Conservation (phyloP, 768 basidiomycete species). For the Pholiota conissans region DNA sequence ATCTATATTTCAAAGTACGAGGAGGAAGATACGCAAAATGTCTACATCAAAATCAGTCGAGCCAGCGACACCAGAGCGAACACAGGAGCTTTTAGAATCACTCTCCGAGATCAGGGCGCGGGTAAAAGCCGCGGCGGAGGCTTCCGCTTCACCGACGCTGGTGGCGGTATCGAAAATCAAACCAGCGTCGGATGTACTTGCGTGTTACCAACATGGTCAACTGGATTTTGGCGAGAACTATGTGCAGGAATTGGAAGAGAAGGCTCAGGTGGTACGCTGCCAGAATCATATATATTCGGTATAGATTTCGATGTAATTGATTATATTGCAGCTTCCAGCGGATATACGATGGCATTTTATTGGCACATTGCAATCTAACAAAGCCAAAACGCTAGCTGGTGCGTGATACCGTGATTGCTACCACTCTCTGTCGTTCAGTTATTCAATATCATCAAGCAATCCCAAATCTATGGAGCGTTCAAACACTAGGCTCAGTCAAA, state of each 20-base stretch:
- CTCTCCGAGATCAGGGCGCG: slow-evolving; percentile 53
- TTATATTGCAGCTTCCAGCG: slow-evolving; percentile 80
- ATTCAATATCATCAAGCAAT: slow-evolving; percentile 55
- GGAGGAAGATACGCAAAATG: slow-evolving; percentile 9
- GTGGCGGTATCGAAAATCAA: slow-evolving; percentile 96
- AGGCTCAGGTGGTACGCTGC: slow-evolving; percentile 64
- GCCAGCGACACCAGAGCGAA: slow-evolving; percentile 39
- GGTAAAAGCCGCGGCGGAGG: slow-evolving; percentile 36
- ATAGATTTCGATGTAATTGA: no score
- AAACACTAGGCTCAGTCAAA: slow-evolving; percentile 83
- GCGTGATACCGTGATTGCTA: slow-evolving; percentile 20
- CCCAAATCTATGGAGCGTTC: slow-evolving; percentile 84
- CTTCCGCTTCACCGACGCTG: slow-evolving; percentile 40
- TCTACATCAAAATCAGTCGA: slow-evolving; percentile 13
- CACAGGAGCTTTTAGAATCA: slow-evolving; percentile 50
- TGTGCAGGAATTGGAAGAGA: slow-evolving; percentile 89
- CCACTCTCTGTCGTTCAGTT: neutral
- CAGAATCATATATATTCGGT: no score
- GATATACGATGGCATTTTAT: slow-evolving; percentile 98
- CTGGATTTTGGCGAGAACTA: slow-evolving; percentile 98
- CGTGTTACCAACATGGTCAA: slow-evolving; percentile 80
- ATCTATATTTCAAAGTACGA: neutral
- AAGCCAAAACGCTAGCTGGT: slow-evolving; percentile 88
- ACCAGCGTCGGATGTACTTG: slow-evolving; percentile 82
- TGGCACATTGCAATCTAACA: slow-evolving; percentile 91